phyloP scores from a whole-genome alignment of 2,329 filamentous ascomycete species.

The Cordyceps cateniannulata region DNA sequence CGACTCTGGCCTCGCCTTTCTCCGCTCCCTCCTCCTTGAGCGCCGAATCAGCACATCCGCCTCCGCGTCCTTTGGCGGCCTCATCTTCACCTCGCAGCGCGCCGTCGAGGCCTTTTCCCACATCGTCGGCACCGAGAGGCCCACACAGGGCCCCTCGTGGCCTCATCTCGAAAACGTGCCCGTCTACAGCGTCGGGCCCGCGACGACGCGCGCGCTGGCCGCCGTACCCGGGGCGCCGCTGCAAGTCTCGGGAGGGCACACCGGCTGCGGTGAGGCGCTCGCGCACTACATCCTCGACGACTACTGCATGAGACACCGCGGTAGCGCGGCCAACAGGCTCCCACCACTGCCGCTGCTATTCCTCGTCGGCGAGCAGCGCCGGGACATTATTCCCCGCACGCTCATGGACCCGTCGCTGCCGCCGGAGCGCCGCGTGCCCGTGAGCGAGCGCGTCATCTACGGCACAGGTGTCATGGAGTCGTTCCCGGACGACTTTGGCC shows the following conservation, averaged over 20 bases:
- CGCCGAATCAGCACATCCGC: conserved; percentile 33
- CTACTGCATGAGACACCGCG: conserved; percentile 50
- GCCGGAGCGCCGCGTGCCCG: conserved; percentile 46
- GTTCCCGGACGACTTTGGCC: conserved; percentile 66
- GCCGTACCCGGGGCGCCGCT: conserved; percentile 46
- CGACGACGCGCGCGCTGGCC: conserved; percentile 67
- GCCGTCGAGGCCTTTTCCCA: conserved; percentile 72
- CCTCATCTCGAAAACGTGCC: conserved; percentile 50
- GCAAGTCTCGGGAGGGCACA: conserved; percentile 69
- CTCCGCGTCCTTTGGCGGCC: conserved; percentile 55
- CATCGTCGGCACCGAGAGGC: conserved; percentile 47
- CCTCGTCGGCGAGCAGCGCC: conserved; percentile 79
- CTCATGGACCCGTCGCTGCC: conserved; percentile 55
- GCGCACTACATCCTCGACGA: conserved; percentile 73
- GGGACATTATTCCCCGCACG: conserved; percentile 83
- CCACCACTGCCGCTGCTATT: conserved; percentile 63
- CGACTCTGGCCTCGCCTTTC: conserved; percentile 47
- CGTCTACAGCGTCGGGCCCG: conserved; percentile 75
- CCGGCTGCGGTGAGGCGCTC: conserved; percentile 77
- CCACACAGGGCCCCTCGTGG: conserved; percentile 28
- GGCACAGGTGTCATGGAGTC: conserved; percentile 75
- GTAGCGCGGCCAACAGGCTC: too few species aligned
- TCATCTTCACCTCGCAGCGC: conserved; percentile 79
- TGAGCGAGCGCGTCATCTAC: conserved; percentile 81
- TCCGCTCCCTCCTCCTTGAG: conserved; percentile 44